Evolutionary conservation across 2,329 filamentous ascomycete genomes (phyloP), one percentile per base, ranked within the genome.

Genomic region (Cadophora malorum): DNA sequence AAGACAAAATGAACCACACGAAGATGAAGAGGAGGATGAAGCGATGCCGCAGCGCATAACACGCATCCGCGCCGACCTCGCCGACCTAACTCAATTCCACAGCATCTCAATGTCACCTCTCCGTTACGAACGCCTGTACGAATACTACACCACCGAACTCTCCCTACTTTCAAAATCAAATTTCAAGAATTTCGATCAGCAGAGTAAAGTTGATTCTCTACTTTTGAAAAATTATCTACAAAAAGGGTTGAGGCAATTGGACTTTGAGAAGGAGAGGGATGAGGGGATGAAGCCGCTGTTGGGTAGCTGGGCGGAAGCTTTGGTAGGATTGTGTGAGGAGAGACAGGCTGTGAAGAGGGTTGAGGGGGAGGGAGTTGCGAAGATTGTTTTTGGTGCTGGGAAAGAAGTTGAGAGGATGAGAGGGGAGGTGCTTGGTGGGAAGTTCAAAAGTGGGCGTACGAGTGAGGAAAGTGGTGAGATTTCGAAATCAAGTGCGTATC

Each of bases 71-170:
- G 77, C 78, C 41, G 85, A 88, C 66, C 68, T 85, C 1, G 69
- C 76, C 8, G 81, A 85, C n/a, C 76, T 88, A 2, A 74, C 80
- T 9, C 75, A 74, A 1, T 86, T 84, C 72, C 85, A 86, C 76
- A 82, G 81, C 62, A 80, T 87, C 68, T 76, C 76, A 0, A 79
- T 83, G 49, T 86, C 85, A 0, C 71, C 77, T 0, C 75, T 74
- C 1, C 80, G 84, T 0, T 77, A 79, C 59, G 60, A 75, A 4
- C 79, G 80, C 1, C 72, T 87, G 0, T 68, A 77, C 1, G 67
- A 74, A 14, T 87, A 81, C 72, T 82, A 82, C 68, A 49, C 28
- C 9, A 28, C 52, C 7, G 81, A 86, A 67, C 78, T 85, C 0
- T 72, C 75, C 1, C 75, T 72, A 7, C 75, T 85, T 10, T 72